Conservation (phyloP, 768 basidiomycete genomes). For the Sistotremastrum suecicum region DNA sequence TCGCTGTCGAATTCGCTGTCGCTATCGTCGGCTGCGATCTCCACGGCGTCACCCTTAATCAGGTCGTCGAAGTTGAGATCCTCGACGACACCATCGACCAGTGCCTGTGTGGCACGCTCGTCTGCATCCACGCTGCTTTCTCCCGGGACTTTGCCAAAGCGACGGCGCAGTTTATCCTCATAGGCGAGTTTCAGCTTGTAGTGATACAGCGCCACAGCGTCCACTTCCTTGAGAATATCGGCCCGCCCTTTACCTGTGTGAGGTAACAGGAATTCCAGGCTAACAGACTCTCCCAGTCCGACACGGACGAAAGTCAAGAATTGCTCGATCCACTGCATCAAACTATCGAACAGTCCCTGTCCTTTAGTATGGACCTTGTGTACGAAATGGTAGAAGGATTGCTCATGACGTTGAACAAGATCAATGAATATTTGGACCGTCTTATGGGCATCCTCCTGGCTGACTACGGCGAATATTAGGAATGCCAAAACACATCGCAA, state of each 20-base stretch:
- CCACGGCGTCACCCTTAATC: conserved; percentile 63
- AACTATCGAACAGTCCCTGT: conserved; percentile 78
- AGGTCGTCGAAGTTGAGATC: conserved; percentile 77
- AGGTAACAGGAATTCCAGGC: conserved; percentile 83
- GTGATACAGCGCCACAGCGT: conserved; percentile 82
- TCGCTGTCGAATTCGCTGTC: conserved; percentile 28
- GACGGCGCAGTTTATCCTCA: conserved; percentile 79
- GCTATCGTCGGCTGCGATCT: conserved; percentile 56
- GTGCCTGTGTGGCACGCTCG: conserved; percentile 68
- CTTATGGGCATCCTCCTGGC: conserved; percentile 65
- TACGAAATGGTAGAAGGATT: conserved; percentile 91
- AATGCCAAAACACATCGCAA: not conserved
- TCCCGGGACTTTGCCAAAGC: conserved; percentile 53
- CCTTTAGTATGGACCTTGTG: conserved; percentile 98
- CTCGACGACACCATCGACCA: conserved; percentile 69
- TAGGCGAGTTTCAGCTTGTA: conserved; percentile 88
- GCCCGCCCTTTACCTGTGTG: conserved; percentile 65
- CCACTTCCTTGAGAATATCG: conserved; percentile 72
- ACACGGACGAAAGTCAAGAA: conserved; percentile 86
- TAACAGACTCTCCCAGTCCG: conserved; percentile 60
- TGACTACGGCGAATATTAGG: conserved; percentile 31
- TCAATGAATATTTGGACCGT: conserved; percentile 92
- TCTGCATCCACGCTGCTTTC: conserved; percentile 48
- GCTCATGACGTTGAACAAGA: conserved; percentile 87
- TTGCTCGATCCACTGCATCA: conserved; percentile 95